Evolutionary conservation across 148 eudicot species (phyloP), one percentile per base, ranked within the genome.

Genomic region (Arctostaphylos glauca): DNA sequence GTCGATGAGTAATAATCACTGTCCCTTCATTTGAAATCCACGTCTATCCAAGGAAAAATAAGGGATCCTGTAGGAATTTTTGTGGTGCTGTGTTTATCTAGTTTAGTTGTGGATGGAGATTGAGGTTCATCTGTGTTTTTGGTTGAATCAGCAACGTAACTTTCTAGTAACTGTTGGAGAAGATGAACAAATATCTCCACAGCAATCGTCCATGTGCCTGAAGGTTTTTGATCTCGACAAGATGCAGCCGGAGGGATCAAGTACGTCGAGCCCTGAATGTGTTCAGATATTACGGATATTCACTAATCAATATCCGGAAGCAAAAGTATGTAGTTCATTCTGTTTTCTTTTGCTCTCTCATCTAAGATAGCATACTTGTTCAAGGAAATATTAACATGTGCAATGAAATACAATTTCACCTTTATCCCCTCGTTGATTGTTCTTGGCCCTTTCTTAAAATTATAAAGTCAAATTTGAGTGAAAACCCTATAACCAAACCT

Each of bases 171-270:
- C 99, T 44, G 93, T 96, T 60, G 99, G 99, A 55, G 92, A 94
- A 89, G 99, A 96, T 88, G 98, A 96, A 75, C 94, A 91, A 87
- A 82, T 95, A 81, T 87, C 98, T 77, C 87, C 92, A 0, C 95
- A 91, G 85, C 83, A 86, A 74, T 86, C 94, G 76, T 88, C 93
- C 68, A 86, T 91, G 81, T 94, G 98, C 88, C 84, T 96, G 81
- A 96, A 94, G 89, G 91, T 96, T 82, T 96, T 93, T 86, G 99
- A 96, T 82, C 95, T 96, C 48, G 98, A 94, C 84, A 96, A 94
- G 89, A 92, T 90, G 83, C 92, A 92, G 82, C 84, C 86, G 2
- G 99, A 94, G 89, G 93, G 94, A 81, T 80, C 99, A 50, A 94
- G 93, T 84, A 81, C 95, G 79, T 82, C 94, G 64, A 86, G 81